A percentile compares a stretch with the other conserved stretches of the same genome.
These are phyloP conservation scores for Alliaria petiolata DNA, from an alignment of 345 rosid genomes.

Conservation along the genomic window DNA sequence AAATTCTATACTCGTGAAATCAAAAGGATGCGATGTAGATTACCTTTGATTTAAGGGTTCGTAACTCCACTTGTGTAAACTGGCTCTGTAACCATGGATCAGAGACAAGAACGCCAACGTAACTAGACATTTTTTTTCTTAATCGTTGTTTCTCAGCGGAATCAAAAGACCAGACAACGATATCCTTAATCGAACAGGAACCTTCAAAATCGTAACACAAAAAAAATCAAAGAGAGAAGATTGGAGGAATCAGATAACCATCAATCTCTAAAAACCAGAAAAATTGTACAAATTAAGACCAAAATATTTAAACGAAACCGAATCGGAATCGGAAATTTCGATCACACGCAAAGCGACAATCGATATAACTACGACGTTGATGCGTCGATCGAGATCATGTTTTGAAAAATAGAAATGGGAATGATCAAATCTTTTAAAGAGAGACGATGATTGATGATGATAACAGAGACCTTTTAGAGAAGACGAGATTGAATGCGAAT, in stretches of 20 bases:
- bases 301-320: background rate
- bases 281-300: background rate
- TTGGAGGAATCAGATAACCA: background rate
- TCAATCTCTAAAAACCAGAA: background rate
- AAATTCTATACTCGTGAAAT: background rate
- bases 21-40: background rate
- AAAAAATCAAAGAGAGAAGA: too few species aligned
- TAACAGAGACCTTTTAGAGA: background rate
- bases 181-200: constrained; percentile 26
- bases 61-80: constrained; percentile 98
- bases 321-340: background rate
- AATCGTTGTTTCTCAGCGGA: background rate
- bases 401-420: background rate
- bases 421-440: background rate
- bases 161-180: background rate
- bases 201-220: background rate
- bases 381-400: background rate
- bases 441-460: background rate
- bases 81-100: constrained; percentile 98
- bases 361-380: too few species aligned
- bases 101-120: constrained; percentile 85
- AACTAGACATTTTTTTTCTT: constrained; percentile 69
- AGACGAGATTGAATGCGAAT: constrained; percentile 18
- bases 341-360: background rate
- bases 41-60: constrained; percentile 92